phyloP scores from a whole-genome alignment of 2,329 filamentous ascomycete genomes.

The Trichoderma citrinoviride region DNA sequence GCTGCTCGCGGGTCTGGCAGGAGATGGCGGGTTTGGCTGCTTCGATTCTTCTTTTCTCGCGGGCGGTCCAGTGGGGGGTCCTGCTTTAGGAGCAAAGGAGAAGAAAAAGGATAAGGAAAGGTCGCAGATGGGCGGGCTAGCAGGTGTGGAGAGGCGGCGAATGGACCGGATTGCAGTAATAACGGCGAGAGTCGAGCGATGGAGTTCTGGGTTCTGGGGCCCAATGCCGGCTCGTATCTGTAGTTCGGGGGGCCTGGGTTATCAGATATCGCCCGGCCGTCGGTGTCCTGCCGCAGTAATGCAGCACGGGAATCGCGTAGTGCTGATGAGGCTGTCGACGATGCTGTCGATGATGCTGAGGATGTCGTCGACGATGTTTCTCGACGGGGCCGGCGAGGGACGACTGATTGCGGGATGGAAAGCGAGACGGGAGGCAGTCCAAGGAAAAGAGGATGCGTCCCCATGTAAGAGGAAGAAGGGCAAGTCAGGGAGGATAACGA shows the following conservation, averaged over 20 bases:
- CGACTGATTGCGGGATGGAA: not conserved
- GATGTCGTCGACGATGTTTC: not conserved
- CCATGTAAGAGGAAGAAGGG: conserved; percentile 1
- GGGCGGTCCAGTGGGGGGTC: conserved; percentile 18
- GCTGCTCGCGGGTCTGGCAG: conserved; percentile 22
- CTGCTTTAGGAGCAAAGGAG: not conserved
- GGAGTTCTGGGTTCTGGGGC: conserved; percentile 3
- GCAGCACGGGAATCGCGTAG: not conserved
- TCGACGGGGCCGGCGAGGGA: not conserved
- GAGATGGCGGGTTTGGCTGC: not conserved
- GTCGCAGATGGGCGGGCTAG: conserved; percentile 7
- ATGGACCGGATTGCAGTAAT: conserved; percentile 11
- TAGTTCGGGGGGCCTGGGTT: not conserved
- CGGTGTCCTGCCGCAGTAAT: not conserved
- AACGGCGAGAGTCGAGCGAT: conserved; percentile 2
- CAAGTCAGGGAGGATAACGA: not conserved
- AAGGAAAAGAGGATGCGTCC: conserved; percentile 11
- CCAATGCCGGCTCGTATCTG: conserved; percentile 2
- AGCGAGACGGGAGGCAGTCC: not conserved
- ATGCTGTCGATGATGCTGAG: not conserved
- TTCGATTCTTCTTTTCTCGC: conserved; percentile 1
- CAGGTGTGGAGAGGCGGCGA: conserved; percentile 17
- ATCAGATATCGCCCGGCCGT: not conserved
- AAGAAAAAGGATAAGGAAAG: not conserved
- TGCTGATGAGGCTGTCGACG: not conserved